A percentile compares a stretch with the other conserved stretches of the same genome.
phyloP scores from a whole-genome alignment of 805 yeast genomes.

The Blastobotrys robertii region DNA sequence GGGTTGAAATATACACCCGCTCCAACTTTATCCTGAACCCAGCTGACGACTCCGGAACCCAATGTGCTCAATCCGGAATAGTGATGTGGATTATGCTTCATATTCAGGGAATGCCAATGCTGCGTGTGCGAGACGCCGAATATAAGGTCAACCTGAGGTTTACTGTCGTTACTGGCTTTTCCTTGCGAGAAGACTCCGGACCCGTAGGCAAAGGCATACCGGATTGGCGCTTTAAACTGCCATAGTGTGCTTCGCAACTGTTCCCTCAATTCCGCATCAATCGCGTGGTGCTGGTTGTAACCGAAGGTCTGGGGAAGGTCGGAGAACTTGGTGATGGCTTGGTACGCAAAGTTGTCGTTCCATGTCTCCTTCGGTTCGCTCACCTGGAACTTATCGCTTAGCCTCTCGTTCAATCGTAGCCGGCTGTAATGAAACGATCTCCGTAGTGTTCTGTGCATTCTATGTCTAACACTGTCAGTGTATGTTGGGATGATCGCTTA shows the following conservation, averaged over 20 bases:
- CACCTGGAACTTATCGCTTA: too few species aligned
- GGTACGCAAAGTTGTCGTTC: slow-evolving; percentile 5
- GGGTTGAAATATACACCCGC: slow-evolving; percentile 96
- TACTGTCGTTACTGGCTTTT: slow-evolving; percentile 27
- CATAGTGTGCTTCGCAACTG: slow-evolving; percentile 41
- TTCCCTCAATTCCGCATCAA: slow-evolving; percentile 35
- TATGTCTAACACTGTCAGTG: too few species aligned
- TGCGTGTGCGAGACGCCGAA: slow-evolving; percentile 67
- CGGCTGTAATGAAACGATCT: too few species aligned
- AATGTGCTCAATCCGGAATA: slow-evolving; percentile 59
- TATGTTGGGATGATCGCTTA: too few species aligned
- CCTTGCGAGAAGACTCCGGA: slow-evolving; percentile 86
- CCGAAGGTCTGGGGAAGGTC: slow-evolving; percentile 51
- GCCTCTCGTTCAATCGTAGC: too few species aligned
- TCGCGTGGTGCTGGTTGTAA: slow-evolving; percentile 44
- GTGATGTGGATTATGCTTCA: slow-evolving; percentile 59
- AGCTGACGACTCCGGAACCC: slow-evolving; percentile 49
- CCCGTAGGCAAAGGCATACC: slow-evolving; percentile 87
- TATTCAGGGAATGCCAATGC: slow-evolving; percentile 69
- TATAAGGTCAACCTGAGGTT: slow-evolving; percentile 76
- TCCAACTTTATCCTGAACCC: slow-evolving; percentile 52
- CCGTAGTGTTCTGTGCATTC: too few species aligned
- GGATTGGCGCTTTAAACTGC: slow-evolving; percentile 60
- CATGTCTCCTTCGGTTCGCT: slow-evolving; percentile 1
- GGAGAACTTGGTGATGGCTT: slow-evolving; percentile 42